Evolutionary conservation across 2,329 filamentous ascomycete species (phyloP), one percentile per base, ranked within the genome.

Genomic region (Colletotrichum ledebouriae): DNA sequence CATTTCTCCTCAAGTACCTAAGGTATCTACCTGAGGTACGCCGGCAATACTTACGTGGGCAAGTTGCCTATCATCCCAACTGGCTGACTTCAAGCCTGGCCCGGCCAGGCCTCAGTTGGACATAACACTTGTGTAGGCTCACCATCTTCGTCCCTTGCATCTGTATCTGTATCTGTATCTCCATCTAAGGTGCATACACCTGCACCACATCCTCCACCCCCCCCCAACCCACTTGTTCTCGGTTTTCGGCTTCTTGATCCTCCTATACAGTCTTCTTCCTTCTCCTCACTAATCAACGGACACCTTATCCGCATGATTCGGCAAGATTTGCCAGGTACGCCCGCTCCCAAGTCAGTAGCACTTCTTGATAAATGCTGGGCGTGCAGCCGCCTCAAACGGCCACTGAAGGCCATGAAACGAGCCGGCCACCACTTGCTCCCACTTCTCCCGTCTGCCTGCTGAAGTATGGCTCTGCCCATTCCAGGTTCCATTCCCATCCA

Each of bases 351-450:
- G 29, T 50, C 58, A 22, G 34, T 12, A 37, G 29, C 29, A 29
- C 13, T 29, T 41, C 57, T 20, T 44, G 9, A 11, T 34, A 61
- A 47, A 50, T 60, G 66, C 66, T 56, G 34, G 55, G 61, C 61
- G 66, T 68, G 61, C 66, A 68, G 61, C 41, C 49, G 66, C 66
- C 65, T 68, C 66, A 68, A 68, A 68, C 66, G 53, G 34, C 66
- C 66, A 65, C 52, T 56, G 41, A 44, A 44, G 55, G 60, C 61
- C 49, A 7, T 68, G 66, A 68, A 68, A 68, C 66, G 46, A 49
- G 66, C 59, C 17, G 37, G 15, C 29, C 10, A n/a, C 33, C 22
- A 20, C 47, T 44, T 41, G 7, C 10, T 29, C 22, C 6, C 10
- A 29, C 25, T 46, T 37, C 34, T 29, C 7, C 29, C 29, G 11